These are phyloP conservation scores for Leishmania guyanensis DNA, from an alignment of 208 protist genomes.

Conservation along the genomic window DNA sequence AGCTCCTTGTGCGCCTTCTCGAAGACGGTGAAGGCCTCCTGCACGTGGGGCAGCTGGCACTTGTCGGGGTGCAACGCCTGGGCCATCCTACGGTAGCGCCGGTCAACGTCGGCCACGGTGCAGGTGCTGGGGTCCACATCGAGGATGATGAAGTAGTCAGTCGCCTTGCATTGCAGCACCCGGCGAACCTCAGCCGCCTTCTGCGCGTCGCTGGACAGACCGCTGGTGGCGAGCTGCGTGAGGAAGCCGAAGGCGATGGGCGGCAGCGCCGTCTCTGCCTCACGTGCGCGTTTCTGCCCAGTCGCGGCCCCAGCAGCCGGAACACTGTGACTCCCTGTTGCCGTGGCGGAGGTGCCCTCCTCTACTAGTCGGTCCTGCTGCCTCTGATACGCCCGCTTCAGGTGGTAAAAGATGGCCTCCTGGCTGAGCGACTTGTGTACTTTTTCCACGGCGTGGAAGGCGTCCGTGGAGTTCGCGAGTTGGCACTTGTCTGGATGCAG, in stretches of 20 bases:
- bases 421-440: slow-evolving; percentile 81
- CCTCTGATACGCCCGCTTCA: slow-evolving; percentile 72
- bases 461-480: slow-evolving; percentile 68
- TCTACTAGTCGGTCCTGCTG: slow-evolving; percentile 54
- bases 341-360: slow-evolving; percentile 23
- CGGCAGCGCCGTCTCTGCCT: slow-evolving; percentile 11
- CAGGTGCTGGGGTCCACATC: slow-evolving; percentile 70
- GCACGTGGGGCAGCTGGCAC: slow-evolving; percentile 76
- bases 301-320: not conserved
- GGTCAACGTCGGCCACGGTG: slow-evolving; percentile 67
- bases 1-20: slow-evolving; percentile 86
- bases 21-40: slow-evolving; percentile 76
- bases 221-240: slow-evolving; percentile 37
- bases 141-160: slow-evolving; percentile 80
- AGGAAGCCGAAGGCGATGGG: slow-evolving; percentile 46
- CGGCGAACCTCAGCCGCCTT: slow-evolving; percentile 79
- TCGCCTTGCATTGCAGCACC: slow-evolving; percentile 71
- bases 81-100: slow-evolving; percentile 79
- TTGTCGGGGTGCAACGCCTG: slow-evolving; percentile 90
- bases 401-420: slow-evolving; percentile 60
- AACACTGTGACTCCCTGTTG: not conserved
- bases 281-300: slow-evolving; percentile 11
- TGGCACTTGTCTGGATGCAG: slow-evolving; percentile 92
- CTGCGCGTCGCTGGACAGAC: slow-evolving; percentile 61
- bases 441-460: slow-evolving; percentile 84